Evolutionary conservation across 345 rosid species (phyloP).

Genomic region (Salix viminalis): DNA sequence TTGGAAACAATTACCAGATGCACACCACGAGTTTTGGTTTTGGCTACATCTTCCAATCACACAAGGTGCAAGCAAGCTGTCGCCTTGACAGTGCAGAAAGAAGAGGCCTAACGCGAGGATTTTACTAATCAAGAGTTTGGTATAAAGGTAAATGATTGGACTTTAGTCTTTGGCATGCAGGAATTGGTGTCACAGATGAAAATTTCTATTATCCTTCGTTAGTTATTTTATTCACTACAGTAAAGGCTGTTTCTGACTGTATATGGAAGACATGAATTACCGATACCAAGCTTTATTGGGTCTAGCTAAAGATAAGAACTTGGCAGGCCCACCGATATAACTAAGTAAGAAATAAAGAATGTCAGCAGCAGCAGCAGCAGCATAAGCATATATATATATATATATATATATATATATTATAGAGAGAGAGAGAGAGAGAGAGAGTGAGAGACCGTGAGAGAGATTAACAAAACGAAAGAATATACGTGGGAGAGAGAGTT

Average conservation of each 20-base stretch:
- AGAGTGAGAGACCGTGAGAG: constrained; percentile 14
- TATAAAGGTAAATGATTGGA: neutral
- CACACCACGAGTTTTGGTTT: neutral
- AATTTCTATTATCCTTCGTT: neutral
- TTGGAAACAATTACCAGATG: neutral
- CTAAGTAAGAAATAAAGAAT: neutral
- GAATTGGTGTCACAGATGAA: neutral
- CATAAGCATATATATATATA: neutral
- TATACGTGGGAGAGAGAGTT: neutral
- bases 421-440: neutral
- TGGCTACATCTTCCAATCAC: neutral
- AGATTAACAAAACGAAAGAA: constrained; percentile 9
- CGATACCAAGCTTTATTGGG: constrained; percentile 38
- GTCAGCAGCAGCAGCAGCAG: neutral
- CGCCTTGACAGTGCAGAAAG: neutral
- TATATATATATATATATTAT: neutral
- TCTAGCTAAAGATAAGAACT: constrained; percentile 37
- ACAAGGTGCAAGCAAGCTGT: neutral
- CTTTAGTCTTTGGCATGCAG: neutral
- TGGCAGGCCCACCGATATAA: constrained; percentile 18
- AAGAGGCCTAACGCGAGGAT: neutral
- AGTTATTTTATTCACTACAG: constrained; percentile 7
- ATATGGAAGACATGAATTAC: constrained; percentile 23
- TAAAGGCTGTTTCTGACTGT: constrained; percentile 48
- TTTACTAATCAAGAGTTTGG: neutral